Percentiles rank a stretch among this genome's conserved stretches.
Conservation (phyloP, 1,284 basidiomycete genomes). For the Rhodotorula sp. region DNA sequence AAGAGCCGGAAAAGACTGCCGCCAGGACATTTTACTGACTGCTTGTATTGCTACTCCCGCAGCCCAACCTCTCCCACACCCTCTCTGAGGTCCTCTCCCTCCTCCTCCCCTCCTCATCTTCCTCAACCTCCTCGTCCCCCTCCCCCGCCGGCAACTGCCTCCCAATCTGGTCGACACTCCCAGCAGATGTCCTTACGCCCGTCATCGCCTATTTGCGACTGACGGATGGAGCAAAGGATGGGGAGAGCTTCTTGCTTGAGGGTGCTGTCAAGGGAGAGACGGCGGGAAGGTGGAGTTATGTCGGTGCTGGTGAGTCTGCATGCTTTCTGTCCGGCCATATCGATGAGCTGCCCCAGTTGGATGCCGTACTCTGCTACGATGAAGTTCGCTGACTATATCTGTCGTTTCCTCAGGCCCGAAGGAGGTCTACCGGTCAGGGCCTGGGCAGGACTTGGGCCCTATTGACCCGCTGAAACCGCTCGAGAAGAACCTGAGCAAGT, state of each 20-base stretch:
- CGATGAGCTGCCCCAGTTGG: not conserved
- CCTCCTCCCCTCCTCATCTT: slow-evolving; percentile 26
- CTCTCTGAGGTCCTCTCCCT: slow-evolving; percentile 29
- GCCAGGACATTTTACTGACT: not conserved
- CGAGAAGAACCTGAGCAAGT: slow-evolving; percentile 80
- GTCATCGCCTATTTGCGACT: slow-evolving; percentile 94
- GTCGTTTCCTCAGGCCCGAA: slow-evolving; percentile 67
- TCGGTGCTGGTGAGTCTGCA: slow-evolving; percentile 74
- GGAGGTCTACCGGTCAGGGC: slow-evolving; percentile 86
- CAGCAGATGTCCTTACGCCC: slow-evolving; percentile 94
- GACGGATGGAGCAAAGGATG: slow-evolving; percentile 76
- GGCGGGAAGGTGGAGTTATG: slow-evolving; percentile 90
- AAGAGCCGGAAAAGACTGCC: not conserved
- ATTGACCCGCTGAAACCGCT: slow-evolving; percentile 77
- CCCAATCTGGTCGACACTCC: slow-evolving; percentile 86
- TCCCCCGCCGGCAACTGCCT: slow-evolving; percentile 70
- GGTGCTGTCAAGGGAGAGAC: slow-evolving; percentile 88
- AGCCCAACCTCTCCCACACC: slow-evolving; percentile 36
- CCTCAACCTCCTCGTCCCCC: slow-evolving; percentile 8
- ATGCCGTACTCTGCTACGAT: not conserved
- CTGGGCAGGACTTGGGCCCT: slow-evolving; percentile 74
- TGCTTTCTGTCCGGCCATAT: not conserved
- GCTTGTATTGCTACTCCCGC: not conserved
- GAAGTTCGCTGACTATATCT: not conserved
- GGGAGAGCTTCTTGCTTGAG: slow-evolving; percentile 83